A percentile compares a stretch with the other conserved stretches of the same genome.
phyloP scores from a whole-genome alignment of 2,329 filamentous ascomycete species.

The Tympanopsis confertula region DNA sequence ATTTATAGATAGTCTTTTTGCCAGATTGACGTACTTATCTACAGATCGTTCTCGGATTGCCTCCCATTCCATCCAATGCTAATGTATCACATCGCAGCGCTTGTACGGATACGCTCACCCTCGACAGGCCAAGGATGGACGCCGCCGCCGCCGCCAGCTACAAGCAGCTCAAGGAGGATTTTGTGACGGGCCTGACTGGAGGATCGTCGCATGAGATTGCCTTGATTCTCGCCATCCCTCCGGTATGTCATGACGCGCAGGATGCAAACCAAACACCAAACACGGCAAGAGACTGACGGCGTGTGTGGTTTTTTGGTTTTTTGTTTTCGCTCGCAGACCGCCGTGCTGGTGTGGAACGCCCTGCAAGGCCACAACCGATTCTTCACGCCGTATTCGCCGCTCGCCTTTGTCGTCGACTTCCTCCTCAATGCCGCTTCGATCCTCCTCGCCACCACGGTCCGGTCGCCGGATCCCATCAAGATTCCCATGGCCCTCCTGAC shows the following conservation, averaged over 20 bases:
- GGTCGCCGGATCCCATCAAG: constrained; percentile 62
- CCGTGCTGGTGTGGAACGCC: constrained; percentile 76
- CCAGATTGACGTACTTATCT: too few species aligned
- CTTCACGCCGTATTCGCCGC: constrained; percentile 63
- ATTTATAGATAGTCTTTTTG: not conserved
- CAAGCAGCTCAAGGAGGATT: constrained; percentile 87
- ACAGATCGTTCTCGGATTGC: too few species aligned
- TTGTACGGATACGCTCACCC: constrained; percentile 4
- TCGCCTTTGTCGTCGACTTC: constrained; percentile 69
- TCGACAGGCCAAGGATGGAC: constrained; percentile 16
- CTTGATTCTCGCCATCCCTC: constrained; percentile 70
- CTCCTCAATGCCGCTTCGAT: constrained; percentile 74
- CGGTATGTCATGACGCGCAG: constrained; percentile 51
- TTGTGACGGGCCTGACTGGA: constrained; percentile 82
- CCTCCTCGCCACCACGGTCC: constrained; percentile 76
- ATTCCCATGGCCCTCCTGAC: constrained; percentile 64
- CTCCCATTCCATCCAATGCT: not conserved
- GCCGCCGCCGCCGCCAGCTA: constrained; percentile 44
- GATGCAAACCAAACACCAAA: too few species aligned
- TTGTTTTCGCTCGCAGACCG: constrained; percentile 40
- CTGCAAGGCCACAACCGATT: constrained; percentile 75
- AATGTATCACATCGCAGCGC: not conserved
- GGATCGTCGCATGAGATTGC: constrained; percentile 79
- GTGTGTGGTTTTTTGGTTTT: too few species aligned
- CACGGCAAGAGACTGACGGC: not conserved